Percentiles rank a stretch among this genome's conserved stretches.
These are phyloP conservation scores for Lentinula novae-zelandiae DNA, from an alignment of 1,284 basidiomycete genomes.

Conservation along the genomic window DNA sequence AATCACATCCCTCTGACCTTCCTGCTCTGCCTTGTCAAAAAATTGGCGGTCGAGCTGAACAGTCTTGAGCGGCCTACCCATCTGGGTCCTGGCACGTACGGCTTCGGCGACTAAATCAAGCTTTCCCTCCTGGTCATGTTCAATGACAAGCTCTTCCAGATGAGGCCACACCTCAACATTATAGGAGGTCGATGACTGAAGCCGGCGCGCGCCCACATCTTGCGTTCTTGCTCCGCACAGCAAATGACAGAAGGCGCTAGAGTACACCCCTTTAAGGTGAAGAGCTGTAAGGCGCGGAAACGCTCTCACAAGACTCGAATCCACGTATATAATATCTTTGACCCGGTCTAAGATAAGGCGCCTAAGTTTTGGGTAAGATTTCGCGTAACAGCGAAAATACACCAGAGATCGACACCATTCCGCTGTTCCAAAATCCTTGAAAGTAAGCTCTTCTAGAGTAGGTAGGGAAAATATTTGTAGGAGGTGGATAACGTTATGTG, in stretches of 20 bases:
- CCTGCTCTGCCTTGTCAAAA: constrained; percentile 5
- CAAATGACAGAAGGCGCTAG: constrained; percentile 15
- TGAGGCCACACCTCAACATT: constrained; percentile 15
- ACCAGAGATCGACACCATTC: constrained; percentile 17
- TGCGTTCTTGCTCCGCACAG: constrained; percentile 13
- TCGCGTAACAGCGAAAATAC: constrained; percentile 16
- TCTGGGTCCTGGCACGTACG: constrained; percentile 7
- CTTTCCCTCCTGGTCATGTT: constrained; percentile 12
- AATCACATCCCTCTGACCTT: background rate
- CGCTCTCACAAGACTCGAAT: constrained; percentile 15
- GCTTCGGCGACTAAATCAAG: constrained; percentile 10
- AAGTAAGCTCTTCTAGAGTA: constrained; percentile 11
- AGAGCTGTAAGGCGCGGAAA: constrained; percentile 15
- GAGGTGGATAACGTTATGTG: constrained; percentile 13
- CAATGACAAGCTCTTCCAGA: constrained; percentile 10
- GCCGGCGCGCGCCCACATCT: constrained; percentile 1
- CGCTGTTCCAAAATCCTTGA: constrained; percentile 14
- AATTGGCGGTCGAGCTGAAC: constrained; percentile 9
- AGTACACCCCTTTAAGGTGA: constrained; percentile 12
- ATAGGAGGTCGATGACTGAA: background rate
- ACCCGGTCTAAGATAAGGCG: constrained; percentile 12
- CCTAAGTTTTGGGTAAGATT: constrained; percentile 12
- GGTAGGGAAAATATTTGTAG: constrained; percentile 15
- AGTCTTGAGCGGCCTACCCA: constrained; percentile 6
- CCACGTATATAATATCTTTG: constrained; percentile 16